Evolutionary conservation across 495 filamentous ascomycete species (phyloP).

Genomic region (Baudoinia panamericana): DNA sequence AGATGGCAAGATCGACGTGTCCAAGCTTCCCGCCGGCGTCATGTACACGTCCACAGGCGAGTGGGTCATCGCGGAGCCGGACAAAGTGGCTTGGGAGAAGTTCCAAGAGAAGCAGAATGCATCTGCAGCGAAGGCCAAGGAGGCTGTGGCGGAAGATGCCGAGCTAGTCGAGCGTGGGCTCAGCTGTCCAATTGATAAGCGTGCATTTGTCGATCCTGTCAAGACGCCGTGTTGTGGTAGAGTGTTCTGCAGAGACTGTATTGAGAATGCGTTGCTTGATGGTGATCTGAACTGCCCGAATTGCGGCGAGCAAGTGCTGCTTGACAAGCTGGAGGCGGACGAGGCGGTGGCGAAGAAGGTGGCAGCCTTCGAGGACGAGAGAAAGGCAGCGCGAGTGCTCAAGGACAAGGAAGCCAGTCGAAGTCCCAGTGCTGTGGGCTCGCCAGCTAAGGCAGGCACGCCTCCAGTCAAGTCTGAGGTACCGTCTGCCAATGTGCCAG

Average conservation of each 20-base stretch:
- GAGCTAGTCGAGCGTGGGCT: conserved; percentile 74
- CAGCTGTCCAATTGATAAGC: conserved; percentile 89
- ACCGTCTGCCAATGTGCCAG: not conserved
- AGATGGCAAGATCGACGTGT: conserved; percentile 60
- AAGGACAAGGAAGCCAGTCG: conserved; percentile 46
- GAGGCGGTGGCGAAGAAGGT: conserved; percentile 64
- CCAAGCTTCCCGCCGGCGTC: conserved; percentile 66
- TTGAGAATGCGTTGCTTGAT: conserved; percentile 92
- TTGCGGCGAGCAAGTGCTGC: conserved; percentile 79
- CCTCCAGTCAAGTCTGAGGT: conserved; percentile 10
- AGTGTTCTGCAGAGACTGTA: conserved; percentile 98
- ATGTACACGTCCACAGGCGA: conserved; percentile 98
- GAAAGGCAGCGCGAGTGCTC: conserved; percentile 44
- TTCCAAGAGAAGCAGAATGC: conserved; percentile 86
- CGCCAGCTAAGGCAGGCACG: conserved; percentile 9
- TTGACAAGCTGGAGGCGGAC: conserved; percentile 80
- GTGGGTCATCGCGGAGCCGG: conserved; percentile 85
- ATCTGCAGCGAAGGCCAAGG: conserved; percentile 62
- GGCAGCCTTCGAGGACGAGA: conserved; percentile 63
- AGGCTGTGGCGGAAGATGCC: conserved; percentile 58
- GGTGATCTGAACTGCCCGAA: conserved; percentile 91
- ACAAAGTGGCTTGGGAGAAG: conserved; percentile 89
- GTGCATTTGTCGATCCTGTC: conserved; percentile 90
- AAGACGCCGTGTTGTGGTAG: conserved; percentile 95
- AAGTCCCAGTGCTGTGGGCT: conserved; percentile 27